Conservation (phyloP, 2,329 filamentous ascomycete species). For the Colletotrichum brevisporum region DNA sequence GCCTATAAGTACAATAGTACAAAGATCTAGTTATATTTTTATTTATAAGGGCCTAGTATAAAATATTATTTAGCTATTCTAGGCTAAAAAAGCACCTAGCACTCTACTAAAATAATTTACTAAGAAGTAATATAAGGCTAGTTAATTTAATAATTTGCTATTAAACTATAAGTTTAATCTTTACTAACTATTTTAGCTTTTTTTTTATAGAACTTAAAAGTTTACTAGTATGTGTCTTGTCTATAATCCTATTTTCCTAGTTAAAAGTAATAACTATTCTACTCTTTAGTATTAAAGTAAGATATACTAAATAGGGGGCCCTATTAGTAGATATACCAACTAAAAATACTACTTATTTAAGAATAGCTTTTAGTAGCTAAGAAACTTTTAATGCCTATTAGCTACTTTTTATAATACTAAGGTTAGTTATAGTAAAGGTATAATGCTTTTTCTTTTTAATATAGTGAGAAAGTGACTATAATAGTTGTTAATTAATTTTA, state of each 20-base stretch:
- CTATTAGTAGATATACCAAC: neutral
- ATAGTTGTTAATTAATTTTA: neutral
- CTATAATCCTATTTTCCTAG: neutral
- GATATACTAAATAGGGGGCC: neutral
- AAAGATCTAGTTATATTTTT: too few species aligned
- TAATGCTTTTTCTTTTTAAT: neutral
- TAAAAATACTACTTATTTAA: neutral
- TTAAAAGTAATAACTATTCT: neutral
- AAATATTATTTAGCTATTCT: too few species aligned
- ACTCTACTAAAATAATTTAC: too few species aligned
- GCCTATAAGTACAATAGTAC: too few species aligned
- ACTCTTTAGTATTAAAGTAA: neutral
- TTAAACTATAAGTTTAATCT: too few species aligned
- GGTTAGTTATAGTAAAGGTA: slow-evolving; percentile 10
- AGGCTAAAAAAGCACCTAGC: too few species aligned
- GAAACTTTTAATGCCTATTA: neutral
- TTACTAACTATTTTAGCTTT: neutral
- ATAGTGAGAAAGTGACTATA: neutral
- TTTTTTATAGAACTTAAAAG: neutral
- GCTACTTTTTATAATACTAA: neutral
- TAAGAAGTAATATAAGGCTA: too few species aligned
- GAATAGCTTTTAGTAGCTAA: neutral
- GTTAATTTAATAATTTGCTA: too few species aligned
- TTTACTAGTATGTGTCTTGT: neutral
- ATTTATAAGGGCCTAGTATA: too few species aligned